Conservation (phyloP, 2,329 filamentous ascomycete species). For the Alternaria incomplexa region DNA sequence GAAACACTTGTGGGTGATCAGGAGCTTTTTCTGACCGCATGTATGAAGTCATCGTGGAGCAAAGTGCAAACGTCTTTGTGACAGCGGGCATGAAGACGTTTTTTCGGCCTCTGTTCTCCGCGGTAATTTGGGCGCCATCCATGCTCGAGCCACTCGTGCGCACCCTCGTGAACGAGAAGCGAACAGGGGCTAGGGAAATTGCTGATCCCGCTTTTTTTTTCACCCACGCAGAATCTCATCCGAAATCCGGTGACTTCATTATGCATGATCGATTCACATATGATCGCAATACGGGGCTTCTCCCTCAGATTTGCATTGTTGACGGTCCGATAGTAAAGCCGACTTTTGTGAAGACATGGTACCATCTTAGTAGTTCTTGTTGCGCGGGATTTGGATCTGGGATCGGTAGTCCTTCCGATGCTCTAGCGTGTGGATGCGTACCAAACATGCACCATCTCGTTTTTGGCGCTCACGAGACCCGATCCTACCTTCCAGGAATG, state of each 20-base stretch:
- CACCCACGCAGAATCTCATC: background rate
- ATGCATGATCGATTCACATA: background rate
- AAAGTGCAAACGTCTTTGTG: background rate
- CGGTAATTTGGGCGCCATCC: background rate
- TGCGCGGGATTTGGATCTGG: slow-evolving; percentile 13
- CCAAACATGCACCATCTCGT: background rate
- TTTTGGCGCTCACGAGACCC: background rate
- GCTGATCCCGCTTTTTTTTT: slow-evolving; percentile 4
- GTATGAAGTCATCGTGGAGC: slow-evolving; percentile 15
- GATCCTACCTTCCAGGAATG: background rate
- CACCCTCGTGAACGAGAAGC: background rate
- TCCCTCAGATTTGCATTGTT: background rate
- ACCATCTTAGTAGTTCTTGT: background rate
- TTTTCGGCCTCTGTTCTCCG: background rate
- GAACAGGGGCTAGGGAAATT: slow-evolving; percentile 11
- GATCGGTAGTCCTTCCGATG: slow-evolving; percentile 13
- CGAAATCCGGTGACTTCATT: background rate
- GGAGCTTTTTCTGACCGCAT: slow-evolving; percentile 12
- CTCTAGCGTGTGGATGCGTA: background rate
- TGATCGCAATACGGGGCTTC: background rate
- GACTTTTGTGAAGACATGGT: background rate
- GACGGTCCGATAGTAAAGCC: background rate
- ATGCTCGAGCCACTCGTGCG: background rate
- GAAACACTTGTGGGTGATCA: slow-evolving; percentile 24
- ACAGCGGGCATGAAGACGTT: background rate